These are phyloP conservation scores for Triticum dicoccoides DNA, from an alignment of 176 grass and related monocot genomes.

Conservation along the genomic window DNA sequence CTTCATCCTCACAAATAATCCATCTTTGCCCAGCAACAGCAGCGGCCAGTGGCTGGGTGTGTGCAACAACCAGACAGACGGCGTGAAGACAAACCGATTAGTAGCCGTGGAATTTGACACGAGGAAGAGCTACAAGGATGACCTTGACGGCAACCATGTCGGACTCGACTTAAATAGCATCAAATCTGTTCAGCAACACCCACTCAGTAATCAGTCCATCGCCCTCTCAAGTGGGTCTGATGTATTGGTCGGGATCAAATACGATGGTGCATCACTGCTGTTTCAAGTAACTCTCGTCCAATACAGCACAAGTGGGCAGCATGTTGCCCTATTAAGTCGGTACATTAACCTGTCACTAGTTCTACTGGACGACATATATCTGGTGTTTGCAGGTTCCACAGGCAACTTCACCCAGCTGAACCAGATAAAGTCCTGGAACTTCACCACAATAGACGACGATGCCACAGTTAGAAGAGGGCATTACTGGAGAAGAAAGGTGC, in stretches of 20 bases:
- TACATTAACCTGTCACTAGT: not conserved
- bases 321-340: not conserved
- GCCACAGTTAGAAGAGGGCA: not conserved
- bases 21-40: not conserved
- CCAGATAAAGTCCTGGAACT: conserved; percentile 9
- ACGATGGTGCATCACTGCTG: not conserved
- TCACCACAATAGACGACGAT: not conserved
- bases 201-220: not conserved
- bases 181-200: not conserved
- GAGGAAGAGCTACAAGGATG: not conserved
- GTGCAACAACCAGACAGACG: not conserved
- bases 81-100: not conserved
- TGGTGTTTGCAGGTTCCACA: conserved; percentile 6
- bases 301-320: not conserved
- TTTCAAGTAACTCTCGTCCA: not conserved
- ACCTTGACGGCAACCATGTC: not conserved
- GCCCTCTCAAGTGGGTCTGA: conserved; percentile 11
- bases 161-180: conserved; percentile 31
- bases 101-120: not conserved
- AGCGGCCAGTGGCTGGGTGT: conserved; percentile 42
- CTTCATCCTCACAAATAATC: conserved; percentile 30
- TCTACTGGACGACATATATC: not conserved
- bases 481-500: not conserved
- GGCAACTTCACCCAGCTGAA: not conserved
- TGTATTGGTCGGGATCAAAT: not conserved